Conservation (phyloP, 1,284 basidiomycete genomes). For the Stereum hirsutum region DNA sequence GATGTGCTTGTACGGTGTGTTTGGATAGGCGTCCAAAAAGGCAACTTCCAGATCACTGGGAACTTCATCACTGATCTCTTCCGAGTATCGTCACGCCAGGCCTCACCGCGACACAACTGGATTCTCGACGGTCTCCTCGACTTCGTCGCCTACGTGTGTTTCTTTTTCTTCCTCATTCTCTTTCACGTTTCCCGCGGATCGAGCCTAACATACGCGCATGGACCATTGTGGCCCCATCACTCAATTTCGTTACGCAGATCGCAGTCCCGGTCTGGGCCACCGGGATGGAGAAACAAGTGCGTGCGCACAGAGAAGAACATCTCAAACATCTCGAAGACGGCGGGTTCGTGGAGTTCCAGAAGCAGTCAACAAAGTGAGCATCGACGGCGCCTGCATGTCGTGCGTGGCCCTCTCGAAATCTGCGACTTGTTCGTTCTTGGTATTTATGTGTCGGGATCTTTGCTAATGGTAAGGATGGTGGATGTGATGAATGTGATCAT, state of each 20-base stretch:
- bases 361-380: too few species aligned
- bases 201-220: too few species aligned
- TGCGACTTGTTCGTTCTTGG: too few species aligned
- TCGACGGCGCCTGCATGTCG: too few species aligned
- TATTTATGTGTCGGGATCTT: too few species aligned
- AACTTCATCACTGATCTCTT: slow-evolving; percentile 67
- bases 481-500: too few species aligned
- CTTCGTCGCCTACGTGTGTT: neutral
- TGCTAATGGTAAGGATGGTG: too few species aligned
- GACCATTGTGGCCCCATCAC: too few species aligned
- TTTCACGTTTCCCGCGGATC: too few species aligned
- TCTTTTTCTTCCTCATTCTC: too few species aligned
- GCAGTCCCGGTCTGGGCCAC: neutral
- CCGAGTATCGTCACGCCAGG: slow-evolving; percentile 59
- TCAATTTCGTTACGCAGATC: neutral
- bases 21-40: slow-evolving; percentile 58
- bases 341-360: too few species aligned
- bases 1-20: neutral
- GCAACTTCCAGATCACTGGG: slow-evolving; percentile 70
- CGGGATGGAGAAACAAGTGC: neutral
- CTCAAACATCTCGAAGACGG: neutral
- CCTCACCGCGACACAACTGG: slow-evolving; percentile 57
- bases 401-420: too few species aligned
- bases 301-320: neutral
- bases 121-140: slow-evolving; percentile 33